Conservation (phyloP, 2,329 filamentous ascomycete genomes). For the Periconia sp. region DNA sequence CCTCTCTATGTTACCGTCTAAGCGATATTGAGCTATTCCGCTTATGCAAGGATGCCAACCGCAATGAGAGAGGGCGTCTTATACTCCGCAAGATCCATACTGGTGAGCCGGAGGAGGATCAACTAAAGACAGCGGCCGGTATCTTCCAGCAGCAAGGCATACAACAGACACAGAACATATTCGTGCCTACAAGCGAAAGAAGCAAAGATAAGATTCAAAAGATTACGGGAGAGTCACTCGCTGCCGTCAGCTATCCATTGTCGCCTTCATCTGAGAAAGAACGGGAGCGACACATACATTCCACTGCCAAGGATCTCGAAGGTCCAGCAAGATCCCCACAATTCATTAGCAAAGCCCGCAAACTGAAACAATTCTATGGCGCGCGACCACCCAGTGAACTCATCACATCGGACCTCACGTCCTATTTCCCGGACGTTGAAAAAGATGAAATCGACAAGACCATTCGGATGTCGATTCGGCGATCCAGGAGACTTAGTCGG, state of each 20-base stretch:
- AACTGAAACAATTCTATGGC: constrained; percentile 82
- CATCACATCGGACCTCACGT: constrained; percentile 93
- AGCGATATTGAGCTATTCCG: constrained; percentile 87
- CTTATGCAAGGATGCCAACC: constrained; percentile 82
- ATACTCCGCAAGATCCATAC: constrained; percentile 92
- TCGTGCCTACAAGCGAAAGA: constrained; percentile 67
- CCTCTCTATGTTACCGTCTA: constrained; percentile 76
- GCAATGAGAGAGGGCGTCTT: constrained; percentile 84
- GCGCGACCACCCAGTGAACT: constrained; percentile 93
- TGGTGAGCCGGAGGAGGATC: constrained; percentile 83
- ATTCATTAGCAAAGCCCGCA: constrained; percentile 49
- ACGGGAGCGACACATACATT: constrained; percentile 66
- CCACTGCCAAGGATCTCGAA: constrained; percentile 52
- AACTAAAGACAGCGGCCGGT: constrained; percentile 82
- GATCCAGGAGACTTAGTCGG: constrained; percentile 87
- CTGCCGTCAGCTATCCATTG: constrained; percentile 81
- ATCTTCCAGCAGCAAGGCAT: constrained; percentile 83
- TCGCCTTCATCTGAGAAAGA: constrained; percentile 73
- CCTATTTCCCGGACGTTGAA: constrained; percentile 95
- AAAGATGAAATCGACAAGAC: constrained; percentile 95
- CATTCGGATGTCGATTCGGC: constrained; percentile 85
- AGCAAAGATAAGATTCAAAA: constrained; percentile 88
- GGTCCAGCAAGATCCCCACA: constrained; percentile 40
- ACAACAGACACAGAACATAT: constrained; percentile 66
- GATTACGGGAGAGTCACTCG: constrained; percentile 83